Conservation (phyloP, 176 grass and related monocot species). For the Cocos nucifera region DNA sequence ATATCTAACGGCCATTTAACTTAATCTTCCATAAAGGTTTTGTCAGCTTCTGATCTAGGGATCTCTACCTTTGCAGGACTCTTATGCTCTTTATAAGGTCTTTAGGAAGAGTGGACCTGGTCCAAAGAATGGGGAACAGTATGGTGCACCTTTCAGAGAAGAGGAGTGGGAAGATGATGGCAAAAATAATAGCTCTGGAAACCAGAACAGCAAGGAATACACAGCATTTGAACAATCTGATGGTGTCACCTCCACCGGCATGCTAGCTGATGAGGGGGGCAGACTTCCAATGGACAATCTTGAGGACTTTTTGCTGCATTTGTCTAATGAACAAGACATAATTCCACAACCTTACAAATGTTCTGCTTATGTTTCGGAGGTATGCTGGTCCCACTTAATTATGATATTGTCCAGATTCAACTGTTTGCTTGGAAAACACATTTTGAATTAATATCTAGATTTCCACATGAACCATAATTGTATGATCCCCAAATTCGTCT, state of each 20-base stretch:
- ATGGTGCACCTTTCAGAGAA: slow-evolving; percentile 81
- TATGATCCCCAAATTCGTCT: too few relatives aligned
- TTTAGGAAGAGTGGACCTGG: slow-evolving; percentile 89
- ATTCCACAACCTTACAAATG: neutral
- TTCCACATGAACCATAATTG: too few relatives aligned
- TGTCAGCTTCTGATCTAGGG: neutral
- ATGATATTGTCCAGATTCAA: too few relatives aligned
- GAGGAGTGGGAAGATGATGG: slow-evolving; percentile 76
- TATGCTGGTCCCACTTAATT: neutral
- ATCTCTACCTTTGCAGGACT: slow-evolving; percentile 25
- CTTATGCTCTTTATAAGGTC: slow-evolving; percentile 80
- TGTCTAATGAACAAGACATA: slow-evolving; percentile 35
- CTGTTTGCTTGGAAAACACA: too few relatives aligned
- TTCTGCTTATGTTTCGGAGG: slow-evolving; percentile 13
- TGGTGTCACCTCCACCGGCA: slow-evolving; percentile 3
- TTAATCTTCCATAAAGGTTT: slow-evolving; percentile 6
- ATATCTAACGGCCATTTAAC: neutral
- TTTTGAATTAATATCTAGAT: too few relatives aligned
- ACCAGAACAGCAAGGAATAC: slow-evolving; percentile 1
- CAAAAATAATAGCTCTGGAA: neutral
- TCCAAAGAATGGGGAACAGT: slow-evolving; percentile 95
- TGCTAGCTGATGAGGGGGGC: neutral
- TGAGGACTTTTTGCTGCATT: slow-evolving; percentile 49
- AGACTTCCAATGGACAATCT: slow-evolving; percentile 36
- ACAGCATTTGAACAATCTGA: neutral